These are phyloP conservation scores for Kentomonas sorsogonicus DNA, from an alignment of 208 protist species.

Conservation along the genomic window DNA sequence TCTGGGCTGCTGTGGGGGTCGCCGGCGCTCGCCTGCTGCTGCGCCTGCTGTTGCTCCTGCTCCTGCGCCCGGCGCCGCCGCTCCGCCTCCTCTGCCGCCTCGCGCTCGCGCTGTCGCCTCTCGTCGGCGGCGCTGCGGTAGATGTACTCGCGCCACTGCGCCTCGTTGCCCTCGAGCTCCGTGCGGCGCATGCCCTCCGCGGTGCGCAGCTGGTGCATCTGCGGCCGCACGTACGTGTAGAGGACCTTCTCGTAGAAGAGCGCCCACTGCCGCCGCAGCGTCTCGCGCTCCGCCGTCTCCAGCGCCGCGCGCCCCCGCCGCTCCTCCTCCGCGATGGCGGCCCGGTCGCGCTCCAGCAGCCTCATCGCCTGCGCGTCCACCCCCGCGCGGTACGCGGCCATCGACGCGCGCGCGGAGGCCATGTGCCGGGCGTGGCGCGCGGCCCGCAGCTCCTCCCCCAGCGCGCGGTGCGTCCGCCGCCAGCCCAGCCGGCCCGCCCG, in stretches of 20 bases:
- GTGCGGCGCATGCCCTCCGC: constrained; percentile 5
- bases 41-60: constrained; percentile 17
- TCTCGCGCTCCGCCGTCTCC: constrained; percentile 18
- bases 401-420: constrained; percentile 13
- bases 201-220: constrained; percentile 4
- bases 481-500: constrained; percentile 44
- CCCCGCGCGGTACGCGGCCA: constrained; percentile 30
- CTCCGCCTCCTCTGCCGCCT: constrained; percentile 17
- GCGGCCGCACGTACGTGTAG: constrained; percentile 4
- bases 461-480: constrained; percentile 33
- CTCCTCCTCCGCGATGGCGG: constrained; percentile 17
- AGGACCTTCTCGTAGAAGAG: background rate
- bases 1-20: no score
- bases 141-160: no score
- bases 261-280: constrained; percentile 10
- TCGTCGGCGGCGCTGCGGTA: no score
- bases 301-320: constrained; percentile 12
- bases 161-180: background rate
- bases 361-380: constrained; percentile 15
- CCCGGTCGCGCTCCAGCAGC: constrained; percentile 27
- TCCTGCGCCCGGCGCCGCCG: constrained; percentile 12
- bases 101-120: no score
- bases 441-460: constrained; percentile 50
- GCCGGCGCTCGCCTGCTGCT: constrained; percentile 17
- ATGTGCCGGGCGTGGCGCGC: constrained; percentile 35